Evolutionary conservation across 495 filamentous ascomycete species (phyloP).

Genomic region (Trichodelitschia bisporula): DNA sequence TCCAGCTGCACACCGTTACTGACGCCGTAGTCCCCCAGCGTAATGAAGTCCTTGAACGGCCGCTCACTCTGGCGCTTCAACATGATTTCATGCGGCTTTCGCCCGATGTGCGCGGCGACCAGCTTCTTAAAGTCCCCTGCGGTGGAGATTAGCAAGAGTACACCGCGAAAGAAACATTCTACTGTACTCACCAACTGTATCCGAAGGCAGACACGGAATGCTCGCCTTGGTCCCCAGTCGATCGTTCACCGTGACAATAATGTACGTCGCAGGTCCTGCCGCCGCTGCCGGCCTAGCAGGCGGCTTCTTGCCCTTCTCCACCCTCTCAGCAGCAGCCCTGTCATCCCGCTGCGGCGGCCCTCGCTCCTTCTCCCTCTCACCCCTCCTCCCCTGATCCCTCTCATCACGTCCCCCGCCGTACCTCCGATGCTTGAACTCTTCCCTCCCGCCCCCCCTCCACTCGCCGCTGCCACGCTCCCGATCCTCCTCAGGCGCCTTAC

Average conservation of each 20-base stretch:
- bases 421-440: conserved; percentile 2
- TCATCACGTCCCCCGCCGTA: conserved; percentile 2
- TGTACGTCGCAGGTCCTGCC: conserved; percentile 22
- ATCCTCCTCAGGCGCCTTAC: neutral
- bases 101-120: conserved; percentile 66
- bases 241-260: conserved; percentile 80
- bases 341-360: conserved; percentile 2
- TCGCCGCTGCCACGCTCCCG: neutral
- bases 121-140: conserved; percentile 61
- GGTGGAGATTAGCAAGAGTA: conserved; percentile 8
- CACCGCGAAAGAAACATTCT: conserved; percentile 1
- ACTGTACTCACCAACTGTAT: conserved; percentile 36
- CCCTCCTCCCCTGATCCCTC: conserved; percentile 2
- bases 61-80: conserved; percentile 76
- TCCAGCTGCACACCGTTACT: conserved; percentile 77
- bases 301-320: conserved; percentile 5
- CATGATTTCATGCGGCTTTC: conserved; percentile 72
- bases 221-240: conserved; percentile 72
- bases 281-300: neutral
- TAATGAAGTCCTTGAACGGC: conserved; percentile 75
- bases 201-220: conserved; percentile 63
- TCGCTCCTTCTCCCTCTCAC: conserved; percentile 4
- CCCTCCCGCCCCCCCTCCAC: neutral
- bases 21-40: conserved; percentile 70
- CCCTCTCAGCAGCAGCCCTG: conserved; percentile 2